These are phyloP conservation scores for Leptographium wingfieldii DNA, from an alignment of 2,329 filamentous ascomycete species.

Conservation along the genomic window DNA sequence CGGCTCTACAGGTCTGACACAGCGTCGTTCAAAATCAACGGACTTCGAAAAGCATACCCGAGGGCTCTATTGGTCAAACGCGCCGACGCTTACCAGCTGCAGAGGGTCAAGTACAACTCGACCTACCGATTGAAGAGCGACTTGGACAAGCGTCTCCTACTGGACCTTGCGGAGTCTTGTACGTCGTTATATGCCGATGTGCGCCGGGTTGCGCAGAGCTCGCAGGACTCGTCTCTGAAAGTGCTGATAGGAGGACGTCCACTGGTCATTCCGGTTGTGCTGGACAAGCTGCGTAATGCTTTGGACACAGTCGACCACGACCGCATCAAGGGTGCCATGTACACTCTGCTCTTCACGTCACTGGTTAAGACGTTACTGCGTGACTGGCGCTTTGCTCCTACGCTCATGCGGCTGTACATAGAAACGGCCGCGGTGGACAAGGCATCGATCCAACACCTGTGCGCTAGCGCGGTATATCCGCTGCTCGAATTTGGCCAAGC, in stretches of 20 bases:
- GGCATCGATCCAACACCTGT: constrained; percentile 83
- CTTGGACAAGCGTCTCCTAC: constrained; percentile 72
- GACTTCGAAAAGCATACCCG: constrained; percentile 83
- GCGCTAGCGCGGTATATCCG: constrained; percentile 67
- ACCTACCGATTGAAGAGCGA: constrained; percentile 77
- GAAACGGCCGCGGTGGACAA: constrained; percentile 84
- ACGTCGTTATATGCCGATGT: constrained; percentile 92
- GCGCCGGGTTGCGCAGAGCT: constrained; percentile 81
- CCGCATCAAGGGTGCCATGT: constrained; percentile 88
- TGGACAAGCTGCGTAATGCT: constrained; percentile 66
- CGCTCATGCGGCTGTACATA: constrained; percentile 82
- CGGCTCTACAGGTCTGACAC: constrained; percentile 78
- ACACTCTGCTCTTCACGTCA: constrained; percentile 79
- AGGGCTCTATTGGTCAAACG: constrained; percentile 83
- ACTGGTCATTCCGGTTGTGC: constrained; percentile 77
- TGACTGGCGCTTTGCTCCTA: constrained; percentile 90
- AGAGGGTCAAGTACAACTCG: constrained; percentile 88
- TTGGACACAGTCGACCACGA: constrained; percentile 73
- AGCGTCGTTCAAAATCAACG: constrained; percentile 87
- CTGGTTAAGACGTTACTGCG: constrained; percentile 75
- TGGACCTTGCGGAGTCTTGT: constrained; percentile 81
- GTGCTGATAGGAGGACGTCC: constrained; percentile 78
- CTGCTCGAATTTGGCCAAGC: constrained; percentile 87
- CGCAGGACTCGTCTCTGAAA: constrained; percentile 87
- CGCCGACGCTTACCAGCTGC: constrained; percentile 87